A percentile compares a stretch with the other conserved stretches of the same genome.
These are phyloP conservation scores for Penicillium sp. DNA, from an alignment of 2,329 filamentous ascomycete genomes.

Conservation along the genomic window DNA sequence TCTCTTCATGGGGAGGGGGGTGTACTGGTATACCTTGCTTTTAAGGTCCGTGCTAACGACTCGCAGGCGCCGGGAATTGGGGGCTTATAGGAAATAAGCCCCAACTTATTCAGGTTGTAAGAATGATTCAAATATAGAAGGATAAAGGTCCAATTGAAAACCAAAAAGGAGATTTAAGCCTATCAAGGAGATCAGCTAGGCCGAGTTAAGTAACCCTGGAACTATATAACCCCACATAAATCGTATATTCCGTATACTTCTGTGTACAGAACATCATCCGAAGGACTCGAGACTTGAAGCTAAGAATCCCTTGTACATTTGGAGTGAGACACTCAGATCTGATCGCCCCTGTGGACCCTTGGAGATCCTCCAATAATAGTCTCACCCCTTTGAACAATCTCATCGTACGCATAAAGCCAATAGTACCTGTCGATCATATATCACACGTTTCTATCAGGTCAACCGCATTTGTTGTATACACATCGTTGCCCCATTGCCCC, in stretches of 20 bases:
- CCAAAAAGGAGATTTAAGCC: background rate
- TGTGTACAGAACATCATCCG: background rate
- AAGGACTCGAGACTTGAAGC: background rate
- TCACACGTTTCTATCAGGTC: background rate
- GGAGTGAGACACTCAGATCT: background rate
- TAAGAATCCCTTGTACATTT: background rate
- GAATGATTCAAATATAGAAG: slow-evolving; percentile 2
- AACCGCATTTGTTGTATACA: background rate
- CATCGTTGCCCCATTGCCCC: too few species aligned
- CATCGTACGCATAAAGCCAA: background rate
- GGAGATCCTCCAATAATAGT: background rate
- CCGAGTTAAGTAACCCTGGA: background rate
- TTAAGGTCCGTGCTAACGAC: slow-evolving; percentile 10
- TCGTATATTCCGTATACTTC: background rate
- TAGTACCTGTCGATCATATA: slow-evolving; percentile 7
- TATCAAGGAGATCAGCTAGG: background rate
- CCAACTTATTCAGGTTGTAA: background rate
- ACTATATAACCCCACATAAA: background rate
- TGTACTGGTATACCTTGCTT: background rate
- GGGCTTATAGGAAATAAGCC: slow-evolving; percentile 21
- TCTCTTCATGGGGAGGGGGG: slow-evolving; percentile 1
- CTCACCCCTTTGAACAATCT: background rate
- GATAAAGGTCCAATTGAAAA: background rate
- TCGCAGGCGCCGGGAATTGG: slow-evolving; percentile 33
- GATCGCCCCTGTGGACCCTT: slow-evolving; percentile 3